Evolutionary conservation across 2,329 filamentous ascomycete species (phyloP).

Genomic region (Septoria linicola): DNA sequence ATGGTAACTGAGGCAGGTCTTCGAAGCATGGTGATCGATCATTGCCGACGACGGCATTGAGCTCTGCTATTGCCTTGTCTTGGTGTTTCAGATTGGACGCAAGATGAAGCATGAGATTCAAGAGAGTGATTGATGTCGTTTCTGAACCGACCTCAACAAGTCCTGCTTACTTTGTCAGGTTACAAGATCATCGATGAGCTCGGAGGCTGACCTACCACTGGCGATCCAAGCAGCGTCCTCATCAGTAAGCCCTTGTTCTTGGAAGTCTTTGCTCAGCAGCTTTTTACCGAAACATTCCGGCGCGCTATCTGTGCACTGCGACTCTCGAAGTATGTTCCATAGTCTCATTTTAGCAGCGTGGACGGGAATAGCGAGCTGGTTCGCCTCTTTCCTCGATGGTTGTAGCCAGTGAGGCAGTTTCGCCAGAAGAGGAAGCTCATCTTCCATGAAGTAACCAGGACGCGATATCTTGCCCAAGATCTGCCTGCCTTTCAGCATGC

Average conservation of each 20-base stretch:
- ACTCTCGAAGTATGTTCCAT: not conserved
- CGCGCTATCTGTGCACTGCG: not conserved
- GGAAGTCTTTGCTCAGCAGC: not conserved
- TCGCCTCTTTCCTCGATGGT: not conserved
- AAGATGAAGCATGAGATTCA: not conserved
- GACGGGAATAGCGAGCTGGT: not conserved
- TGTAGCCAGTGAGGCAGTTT: not conserved
- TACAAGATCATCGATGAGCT: too few species aligned
- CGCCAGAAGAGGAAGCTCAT: not conserved
- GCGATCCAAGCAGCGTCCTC: slow-evolving; percentile 3
- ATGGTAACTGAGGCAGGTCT: not conserved
- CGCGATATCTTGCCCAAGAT: slow-evolving; percentile 2
- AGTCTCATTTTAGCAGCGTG: slow-evolving; percentile 1
- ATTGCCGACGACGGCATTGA: not conserved
- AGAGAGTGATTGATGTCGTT: not conserved
- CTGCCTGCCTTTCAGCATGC: not conserved
- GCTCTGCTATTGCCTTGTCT: not conserved
- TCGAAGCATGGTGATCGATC: not conserved
- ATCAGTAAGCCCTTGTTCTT: not conserved
- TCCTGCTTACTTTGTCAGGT: too few species aligned
- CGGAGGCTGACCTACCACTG: too few species aligned
- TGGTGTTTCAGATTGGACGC: not conserved
- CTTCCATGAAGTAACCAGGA: slow-evolving; percentile 5
- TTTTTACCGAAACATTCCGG: not conserved
- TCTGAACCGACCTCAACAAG: slow-evolving; percentile 4